Evolutionary conservation across 805 yeast genomes (phyloP), one percentile per base, ranked within the genome.

Genomic region (Alloascoidea africana): DNA sequence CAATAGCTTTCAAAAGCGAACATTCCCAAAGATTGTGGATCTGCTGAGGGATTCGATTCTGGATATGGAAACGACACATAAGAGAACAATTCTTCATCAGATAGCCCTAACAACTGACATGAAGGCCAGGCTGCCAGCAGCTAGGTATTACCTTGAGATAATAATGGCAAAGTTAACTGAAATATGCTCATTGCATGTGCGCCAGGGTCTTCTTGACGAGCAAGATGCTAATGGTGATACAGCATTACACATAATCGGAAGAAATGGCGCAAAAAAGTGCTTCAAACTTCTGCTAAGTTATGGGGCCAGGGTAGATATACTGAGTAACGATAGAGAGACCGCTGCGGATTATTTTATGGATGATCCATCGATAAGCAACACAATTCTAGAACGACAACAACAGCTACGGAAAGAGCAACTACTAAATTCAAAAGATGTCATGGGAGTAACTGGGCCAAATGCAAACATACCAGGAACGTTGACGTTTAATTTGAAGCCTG

Each of bases 141-240:
- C 95, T 5, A 62, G 81, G 27, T 87, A 87, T 55, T 89, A 91
- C 54, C 60, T 84, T 46, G 91, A 81, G 50, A 68, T 76, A 8
- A 59, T 87, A 32, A 63, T 89, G 44, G 77, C 79, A 17, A 85
- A 81, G 54, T 59, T 87, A 34, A 68, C 81, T 2, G 79, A 77
- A 44, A 63, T 65, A 17, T 76, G 73, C 38, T 70, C 80, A 6
- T 63, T 68, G 41, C 78, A 80, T 44, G 61, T 80, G 30, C 50
- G 60, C 5, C 40, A 50, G 16, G 59, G 55, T 16, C 50, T 71
- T 49, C 46, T 73, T 13, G 81, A 84, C 50, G 86, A 77, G 47
- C 83, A 73, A 50, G 97, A 91, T 55, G 66, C 64, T 16, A 66
- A 74, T 42, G 96, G 96, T 3, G 84, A 86, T 46, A 84, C 96